Evolutionary conservation across 2,329 filamentous ascomycete species (phyloP), one percentile per base, ranked within the genome.

Genomic region (Mariannaea sp.): DNA sequence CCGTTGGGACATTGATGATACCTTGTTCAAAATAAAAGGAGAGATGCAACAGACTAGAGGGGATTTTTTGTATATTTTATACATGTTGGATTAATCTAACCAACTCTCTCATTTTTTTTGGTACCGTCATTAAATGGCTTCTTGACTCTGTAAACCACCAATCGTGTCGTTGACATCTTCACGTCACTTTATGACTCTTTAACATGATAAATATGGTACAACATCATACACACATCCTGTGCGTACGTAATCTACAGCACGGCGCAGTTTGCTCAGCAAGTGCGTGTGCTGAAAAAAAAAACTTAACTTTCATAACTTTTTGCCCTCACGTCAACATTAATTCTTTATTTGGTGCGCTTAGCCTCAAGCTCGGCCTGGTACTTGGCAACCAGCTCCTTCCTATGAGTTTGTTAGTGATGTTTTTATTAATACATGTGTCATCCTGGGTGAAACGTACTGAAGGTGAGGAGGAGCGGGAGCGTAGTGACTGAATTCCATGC

Each of bases 401-500:
- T 84, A 52, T 48, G 19, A 48, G 35, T 14, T 41, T 8, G 51
- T 66, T 27, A 58, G 42, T 29, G 26, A 53, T 17, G n/a, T n/a
- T 35, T 8, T 20, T 10, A 16, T 40, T 36, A 17, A 20, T 9
- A 9, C 20, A 16, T 16, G 16, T n/a, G 6, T 10, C 30, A 35
- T 17, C 13, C 16, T 22, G 38, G 20, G 27, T 36, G 49, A 38
- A 59, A 84, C 86, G 71, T 87, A 89, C 88, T 99, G 94, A 72
- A 97, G 72, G 70, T 97, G 92, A 66, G 85, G 84, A 42, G 92
- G 89, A 54, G 94, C 91, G 45, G 91, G 81, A 46, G 89, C 86
- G 68, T 99, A 99, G 77, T 97, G 94, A 73, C 89, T 94, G 69
- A 99, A 99, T 76, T 99, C 94, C 94, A 99, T 97, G 67, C 84